Percentiles rank a stretch among this genome's conserved stretches.
Conservation (phyloP, 768 basidiomycete genomes). For the Calocera cornea region DNA sequence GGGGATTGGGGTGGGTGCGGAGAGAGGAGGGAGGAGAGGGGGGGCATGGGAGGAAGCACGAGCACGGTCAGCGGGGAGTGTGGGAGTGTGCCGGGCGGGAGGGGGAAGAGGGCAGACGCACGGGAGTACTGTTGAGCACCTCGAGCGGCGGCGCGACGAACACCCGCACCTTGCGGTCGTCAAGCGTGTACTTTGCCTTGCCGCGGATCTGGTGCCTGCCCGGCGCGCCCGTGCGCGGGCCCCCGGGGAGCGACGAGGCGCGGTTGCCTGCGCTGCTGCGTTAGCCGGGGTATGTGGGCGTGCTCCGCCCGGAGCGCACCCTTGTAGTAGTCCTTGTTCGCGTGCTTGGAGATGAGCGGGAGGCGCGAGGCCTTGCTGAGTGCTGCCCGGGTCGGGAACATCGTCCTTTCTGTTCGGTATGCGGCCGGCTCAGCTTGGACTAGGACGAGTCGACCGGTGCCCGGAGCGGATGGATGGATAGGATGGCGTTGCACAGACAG, state of each 20-base stretch:
- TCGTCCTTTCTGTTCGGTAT: slow-evolving; percentile 21
- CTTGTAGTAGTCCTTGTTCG: slow-evolving; percentile 95
- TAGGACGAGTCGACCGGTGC: background rate
- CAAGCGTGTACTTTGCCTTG: slow-evolving; percentile 57
- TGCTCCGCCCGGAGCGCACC: slow-evolving; percentile 39
- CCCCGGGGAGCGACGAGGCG: slow-evolving; percentile 70
- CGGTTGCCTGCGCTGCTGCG: slow-evolving; percentile 46
- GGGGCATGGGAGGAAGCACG: too few species aligned
- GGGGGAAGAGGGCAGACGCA: slow-evolving; percentile 6
- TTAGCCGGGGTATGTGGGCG: background rate
- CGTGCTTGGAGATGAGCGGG: slow-evolving; percentile 71
- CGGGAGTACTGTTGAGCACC: slow-evolving; percentile 11
- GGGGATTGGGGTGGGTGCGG: too few species aligned
- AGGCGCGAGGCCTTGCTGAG: slow-evolving; percentile 74
- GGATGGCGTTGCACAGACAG: too few species aligned
- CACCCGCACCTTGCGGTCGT: slow-evolving; percentile 72
- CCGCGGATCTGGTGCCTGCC: slow-evolving; percentile 70
- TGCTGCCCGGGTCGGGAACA: slow-evolving; percentile 56
- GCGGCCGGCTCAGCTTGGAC: too few species aligned
- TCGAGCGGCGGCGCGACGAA: slow-evolving; percentile 68
- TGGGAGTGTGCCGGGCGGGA: too few species aligned
- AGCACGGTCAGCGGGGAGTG: too few species aligned
- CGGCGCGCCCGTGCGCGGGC: slow-evolving; percentile 75
- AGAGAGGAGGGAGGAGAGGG: too few species aligned
- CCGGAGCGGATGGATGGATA: background rate